Percentiles rank a stretch among this genome's conserved stretches.
phyloP scores from a whole-genome alignment of 1,284 basidiomycete genomes.

The Trametes pubescens region DNA sequence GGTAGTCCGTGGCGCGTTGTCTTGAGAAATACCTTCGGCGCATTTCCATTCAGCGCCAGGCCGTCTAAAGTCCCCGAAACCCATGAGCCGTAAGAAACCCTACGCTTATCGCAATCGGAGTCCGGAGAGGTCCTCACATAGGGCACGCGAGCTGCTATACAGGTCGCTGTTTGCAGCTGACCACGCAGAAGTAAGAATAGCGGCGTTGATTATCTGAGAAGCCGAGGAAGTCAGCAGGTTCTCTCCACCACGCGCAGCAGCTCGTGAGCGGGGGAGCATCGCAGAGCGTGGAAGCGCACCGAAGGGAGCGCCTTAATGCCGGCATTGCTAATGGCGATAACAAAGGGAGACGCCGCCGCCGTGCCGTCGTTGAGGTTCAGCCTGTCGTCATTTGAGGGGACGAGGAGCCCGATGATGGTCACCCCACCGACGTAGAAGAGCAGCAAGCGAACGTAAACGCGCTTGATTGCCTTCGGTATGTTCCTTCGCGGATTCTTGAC shows the following conservation, averaged over 20 bases:
- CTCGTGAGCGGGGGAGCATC: not conserved
- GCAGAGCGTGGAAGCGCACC: slow-evolving; percentile 21
- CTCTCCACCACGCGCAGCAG: not conserved
- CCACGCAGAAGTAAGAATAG: slow-evolving; percentile 85
- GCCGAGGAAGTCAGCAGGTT: not conserved
- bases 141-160: slow-evolving; percentile 82
- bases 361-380: slow-evolving; percentile 64
- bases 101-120: not conserved
- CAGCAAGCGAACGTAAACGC: slow-evolving; percentile 61
- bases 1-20: slow-evolving; percentile 81
- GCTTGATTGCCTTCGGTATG: slow-evolving; percentile 55
- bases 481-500: slow-evolving; percentile 44
- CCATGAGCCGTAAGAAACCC: not conserved
- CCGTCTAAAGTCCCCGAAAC: slow-evolving; percentile 63
- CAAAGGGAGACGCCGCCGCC: slow-evolving; percentile 84
- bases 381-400: slow-evolving; percentile 68
- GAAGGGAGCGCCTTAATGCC: slow-evolving; percentile 77
- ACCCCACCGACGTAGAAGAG: slow-evolving; percentile 45
- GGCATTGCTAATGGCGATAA: slow-evolving; percentile 79
- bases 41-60: slow-evolving; percentile 78
- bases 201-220: slow-evolving; percentile 82
- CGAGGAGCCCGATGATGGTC: slow-evolving; percentile 78
- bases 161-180: slow-evolving; percentile 87
- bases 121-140: slow-evolving; percentile 61
- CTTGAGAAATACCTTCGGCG: slow-evolving; percentile 76